Evolutionary conservation across 2,329 filamentous ascomycete species (phyloP).

Genomic region (Cladosporium austrohemisphaericum): DNA sequence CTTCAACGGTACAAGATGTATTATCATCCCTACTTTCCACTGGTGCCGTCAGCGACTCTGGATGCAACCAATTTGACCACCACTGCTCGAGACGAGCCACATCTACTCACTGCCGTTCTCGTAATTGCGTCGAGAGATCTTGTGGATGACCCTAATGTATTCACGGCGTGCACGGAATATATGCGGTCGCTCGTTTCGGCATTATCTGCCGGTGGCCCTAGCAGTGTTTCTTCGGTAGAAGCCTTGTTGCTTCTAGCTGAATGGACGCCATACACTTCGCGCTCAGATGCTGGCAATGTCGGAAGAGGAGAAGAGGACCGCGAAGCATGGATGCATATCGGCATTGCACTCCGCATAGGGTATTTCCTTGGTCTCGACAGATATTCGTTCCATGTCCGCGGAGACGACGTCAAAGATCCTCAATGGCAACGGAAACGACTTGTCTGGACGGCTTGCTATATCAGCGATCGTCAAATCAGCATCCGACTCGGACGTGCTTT

Average conservation of each 20-base stretch:
- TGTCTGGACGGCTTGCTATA: constrained; percentile 67
- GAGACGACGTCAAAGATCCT: constrained; percentile 56
- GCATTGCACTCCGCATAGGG: constrained; percentile 63
- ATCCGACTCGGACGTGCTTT: constrained; percentile 69
- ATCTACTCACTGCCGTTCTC: constrained; percentile 66
- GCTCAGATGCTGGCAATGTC: constrained; percentile 58
- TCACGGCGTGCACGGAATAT: constrained; percentile 63
- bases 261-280: constrained; percentile 66
- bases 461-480: constrained; percentile 64
- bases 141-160: constrained; percentile 59
- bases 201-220: constrained; percentile 63
- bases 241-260: constrained; percentile 66
- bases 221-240: constrained; percentile 67
- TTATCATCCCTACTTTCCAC: constrained; percentile 67
- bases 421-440: constrained; percentile 61
- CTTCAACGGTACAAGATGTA: constrained; percentile 59
- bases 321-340: constrained; percentile 74
- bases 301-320: constrained; percentile 70
- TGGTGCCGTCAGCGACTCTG: constrained; percentile 61
- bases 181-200: constrained; percentile 67
- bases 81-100: constrained; percentile 59
- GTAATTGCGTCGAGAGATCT: constrained; percentile 69
- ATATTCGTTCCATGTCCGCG: constrained; percentile 59
- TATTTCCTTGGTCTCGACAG: constrained; percentile 68
- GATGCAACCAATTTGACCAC: constrained; percentile 51